Evolutionary conservation across 768 basidiomycete genomes (phyloP).

Genomic region (Lactifluus echinatus): DNA sequence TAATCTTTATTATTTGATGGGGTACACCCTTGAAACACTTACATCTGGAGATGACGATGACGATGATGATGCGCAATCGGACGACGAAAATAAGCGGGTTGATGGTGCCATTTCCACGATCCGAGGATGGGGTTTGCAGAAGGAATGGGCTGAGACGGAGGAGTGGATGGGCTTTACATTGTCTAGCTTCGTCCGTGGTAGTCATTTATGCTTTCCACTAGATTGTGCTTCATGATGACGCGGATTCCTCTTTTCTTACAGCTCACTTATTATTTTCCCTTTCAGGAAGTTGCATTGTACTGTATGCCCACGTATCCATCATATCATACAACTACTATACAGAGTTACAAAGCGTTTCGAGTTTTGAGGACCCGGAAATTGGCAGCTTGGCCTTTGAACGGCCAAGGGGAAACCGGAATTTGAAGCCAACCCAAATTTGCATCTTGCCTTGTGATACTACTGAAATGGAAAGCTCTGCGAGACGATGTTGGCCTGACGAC

Average conservation of each 20-base stretch:
- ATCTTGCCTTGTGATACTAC: background rate
- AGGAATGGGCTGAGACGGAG: background rate
- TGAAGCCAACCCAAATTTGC: too few relatives aligned
- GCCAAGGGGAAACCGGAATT: too few relatives aligned
- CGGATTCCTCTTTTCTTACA: background rate
- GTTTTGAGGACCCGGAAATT: too few relatives aligned
- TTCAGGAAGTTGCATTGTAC: background rate
- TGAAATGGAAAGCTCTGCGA: background rate
- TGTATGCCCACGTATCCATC: too few relatives aligned
- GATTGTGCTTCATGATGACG: background rate
- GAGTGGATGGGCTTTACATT: background rate
- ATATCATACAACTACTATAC: too few relatives aligned
- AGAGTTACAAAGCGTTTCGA: too few relatives aligned
- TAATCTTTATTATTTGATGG: background rate
- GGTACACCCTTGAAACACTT: background rate
- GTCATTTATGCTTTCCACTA: background rate
- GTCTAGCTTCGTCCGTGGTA: background rate
- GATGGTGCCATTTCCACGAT: background rate
- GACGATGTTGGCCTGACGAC: background rate
- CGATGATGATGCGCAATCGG: background rate
- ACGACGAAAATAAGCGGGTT: background rate
- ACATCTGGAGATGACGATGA: background rate
- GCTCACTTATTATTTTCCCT: too few relatives aligned
- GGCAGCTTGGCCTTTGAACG: too few relatives aligned
- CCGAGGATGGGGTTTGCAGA: background rate